These are phyloP conservation scores for Diversispora epigaea DNA, from an alignment of 192 early-diverging fungal genomes.

Conservation along the genomic window DNA sequence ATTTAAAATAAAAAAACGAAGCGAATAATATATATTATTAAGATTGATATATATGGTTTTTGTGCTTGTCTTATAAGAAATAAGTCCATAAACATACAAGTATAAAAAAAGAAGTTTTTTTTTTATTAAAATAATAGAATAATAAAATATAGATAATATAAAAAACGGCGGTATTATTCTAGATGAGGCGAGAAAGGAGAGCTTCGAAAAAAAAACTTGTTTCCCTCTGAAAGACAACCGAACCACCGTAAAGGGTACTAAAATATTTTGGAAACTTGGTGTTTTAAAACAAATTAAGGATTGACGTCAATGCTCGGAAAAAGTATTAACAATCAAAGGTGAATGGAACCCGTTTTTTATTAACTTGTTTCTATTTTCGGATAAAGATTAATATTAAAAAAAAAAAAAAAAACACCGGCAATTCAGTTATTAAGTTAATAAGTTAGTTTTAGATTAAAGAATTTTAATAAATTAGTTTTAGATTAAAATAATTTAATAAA, in stretches of 20 bases:
- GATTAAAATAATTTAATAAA: no score
- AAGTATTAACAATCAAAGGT: not conserved
- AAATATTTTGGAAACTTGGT: not conserved
- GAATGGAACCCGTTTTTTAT: not conserved
- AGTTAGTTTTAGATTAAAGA: no score
- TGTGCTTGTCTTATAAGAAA: not conserved
- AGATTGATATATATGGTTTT: not conserved
- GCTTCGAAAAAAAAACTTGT: not conserved
- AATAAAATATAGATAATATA: not conserved
- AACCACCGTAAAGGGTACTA: not conserved
- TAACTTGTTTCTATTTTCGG: not conserved
- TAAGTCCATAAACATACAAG: not conserved
- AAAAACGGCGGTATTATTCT: not conserved
- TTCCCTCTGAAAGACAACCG: conserved; percentile 19
- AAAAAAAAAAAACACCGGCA: no score
- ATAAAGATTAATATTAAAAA: no score
- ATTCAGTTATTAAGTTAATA: no score
- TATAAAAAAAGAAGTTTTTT: not conserved
- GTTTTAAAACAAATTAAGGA: not conserved
- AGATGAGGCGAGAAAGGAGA: not conserved
- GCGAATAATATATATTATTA: not conserved
- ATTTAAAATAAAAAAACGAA: not conserved
- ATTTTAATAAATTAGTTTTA: no score
- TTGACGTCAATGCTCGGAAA: conserved; percentile 11
- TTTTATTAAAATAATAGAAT: not conserved